A percentile compares a stretch with the other conserved stretches of the same genome.
These are phyloP conservation scores for Luffa acutangula DNA, from an alignment of 306 rosid species.

Conservation along the genomic window DNA sequence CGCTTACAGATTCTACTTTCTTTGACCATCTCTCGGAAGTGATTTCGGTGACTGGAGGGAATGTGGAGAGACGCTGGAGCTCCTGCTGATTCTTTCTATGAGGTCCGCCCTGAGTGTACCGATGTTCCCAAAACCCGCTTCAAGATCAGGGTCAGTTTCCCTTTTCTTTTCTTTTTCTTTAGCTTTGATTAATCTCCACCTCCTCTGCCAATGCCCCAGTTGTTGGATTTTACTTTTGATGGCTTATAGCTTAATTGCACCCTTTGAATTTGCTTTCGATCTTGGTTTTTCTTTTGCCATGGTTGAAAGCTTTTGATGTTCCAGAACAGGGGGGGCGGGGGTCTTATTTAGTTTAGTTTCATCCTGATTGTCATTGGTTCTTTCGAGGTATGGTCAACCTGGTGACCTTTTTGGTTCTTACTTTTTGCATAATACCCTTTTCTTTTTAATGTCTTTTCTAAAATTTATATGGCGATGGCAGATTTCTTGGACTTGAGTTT, in stretches of 20 bases:
- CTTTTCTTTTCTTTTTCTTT: background rate
- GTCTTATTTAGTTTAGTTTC: background rate
- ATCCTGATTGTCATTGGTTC: background rate
- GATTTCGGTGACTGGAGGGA: conserved; percentile 18
- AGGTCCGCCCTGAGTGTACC: conserved; percentile 83
- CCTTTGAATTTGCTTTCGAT: background rate
- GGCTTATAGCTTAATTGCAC: background rate
- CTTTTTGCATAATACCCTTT: background rate
- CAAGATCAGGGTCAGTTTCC: conserved; percentile 62
- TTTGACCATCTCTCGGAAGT: background rate
- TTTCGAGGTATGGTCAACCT: background rate
- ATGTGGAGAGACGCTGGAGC: conserved; percentile 87
- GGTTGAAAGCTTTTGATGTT: background rate
- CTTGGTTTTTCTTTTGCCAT: background rate
- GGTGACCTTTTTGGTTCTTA: background rate
- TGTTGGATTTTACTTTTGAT: background rate
- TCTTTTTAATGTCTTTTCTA: background rate
- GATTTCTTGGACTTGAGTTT: background rate
- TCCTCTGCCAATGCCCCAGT: background rate
- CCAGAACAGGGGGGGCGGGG: background rate
- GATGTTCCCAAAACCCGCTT: conserved; percentile 82
- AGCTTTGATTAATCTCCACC: background rate
- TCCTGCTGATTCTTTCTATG: conserved; percentile 89
- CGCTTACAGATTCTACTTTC: background rate
- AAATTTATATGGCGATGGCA: background rate